phyloP scores from a whole-genome alignment of 202 grass and related monocot species.

The Dendrocalamus latiflorus region DNA sequence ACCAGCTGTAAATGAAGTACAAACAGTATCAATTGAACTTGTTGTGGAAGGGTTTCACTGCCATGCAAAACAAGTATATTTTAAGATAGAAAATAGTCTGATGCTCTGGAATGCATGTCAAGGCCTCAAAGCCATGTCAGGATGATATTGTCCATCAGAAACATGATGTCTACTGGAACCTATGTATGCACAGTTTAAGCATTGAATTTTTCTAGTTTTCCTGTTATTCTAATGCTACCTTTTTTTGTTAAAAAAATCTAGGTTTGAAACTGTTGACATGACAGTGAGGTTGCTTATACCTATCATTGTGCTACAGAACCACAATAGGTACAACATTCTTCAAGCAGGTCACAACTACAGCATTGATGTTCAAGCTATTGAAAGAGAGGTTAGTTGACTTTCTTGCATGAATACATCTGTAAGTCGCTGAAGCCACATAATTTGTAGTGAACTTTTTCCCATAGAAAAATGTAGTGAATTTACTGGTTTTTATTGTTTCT shows the following conservation, averaged over 20 bases:
- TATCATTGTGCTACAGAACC: conserved; percentile 98
- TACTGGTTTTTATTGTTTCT: not conserved
- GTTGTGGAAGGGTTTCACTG: not conserved
- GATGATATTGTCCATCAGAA: not conserved
- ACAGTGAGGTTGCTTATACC: conserved; percentile 88
- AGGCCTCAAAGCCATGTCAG: not conserved
- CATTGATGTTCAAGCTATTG: conserved; percentile 92
- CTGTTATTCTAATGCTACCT: not conserved
- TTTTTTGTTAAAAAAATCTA: conserved; percentile 28
- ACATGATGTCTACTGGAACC: not conserved
- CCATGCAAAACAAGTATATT: not conserved
- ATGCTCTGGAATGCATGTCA: not conserved
- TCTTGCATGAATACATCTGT: conserved; percentile 16
- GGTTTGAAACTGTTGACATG: conserved; percentile 97
- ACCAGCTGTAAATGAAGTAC: not conserved
- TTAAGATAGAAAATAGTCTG: too few species aligned
- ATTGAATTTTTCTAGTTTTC: not conserved
- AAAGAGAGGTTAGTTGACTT: conserved; percentile 68
- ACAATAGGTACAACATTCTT: too few species aligned
- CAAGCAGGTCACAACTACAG: too few species aligned
- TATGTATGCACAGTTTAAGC: not conserved
- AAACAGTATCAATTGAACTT: not conserved
- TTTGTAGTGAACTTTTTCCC: not conserved
- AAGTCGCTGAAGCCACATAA: not conserved
- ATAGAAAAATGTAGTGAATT: not conserved